Conservation (phyloP, 805 yeast genomes). For the Cyberlindnera xishuangbannaensis region DNA sequence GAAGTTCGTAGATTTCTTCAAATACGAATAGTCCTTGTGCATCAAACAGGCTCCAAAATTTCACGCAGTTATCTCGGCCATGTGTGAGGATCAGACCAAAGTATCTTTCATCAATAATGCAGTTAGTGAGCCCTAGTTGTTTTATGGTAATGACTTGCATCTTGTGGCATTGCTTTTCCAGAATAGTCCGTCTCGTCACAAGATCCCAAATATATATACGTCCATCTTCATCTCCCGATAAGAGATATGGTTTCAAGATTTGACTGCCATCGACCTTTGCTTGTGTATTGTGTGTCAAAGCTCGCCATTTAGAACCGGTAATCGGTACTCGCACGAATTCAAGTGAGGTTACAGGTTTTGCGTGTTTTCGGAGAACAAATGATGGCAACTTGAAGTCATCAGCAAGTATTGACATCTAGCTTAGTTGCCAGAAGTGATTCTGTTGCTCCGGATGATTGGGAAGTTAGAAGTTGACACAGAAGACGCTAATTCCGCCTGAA, state of each 20-base stretch:
- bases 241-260: constrained; percentile 12
- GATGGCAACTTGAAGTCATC: constrained; percentile 11
- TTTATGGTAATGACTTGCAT: constrained; percentile 43
- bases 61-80: constrained; percentile 55
- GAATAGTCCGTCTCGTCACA: constrained; percentile 46
- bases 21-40: constrained; percentile 1
- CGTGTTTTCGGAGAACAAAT: constrained; percentile 17
- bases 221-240: constrained; percentile 16
- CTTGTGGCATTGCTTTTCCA: constrained; percentile 56
- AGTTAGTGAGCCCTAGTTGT: constrained; percentile 33
- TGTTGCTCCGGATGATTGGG: no score
- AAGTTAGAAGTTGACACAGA: no score
- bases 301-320: not conserved
- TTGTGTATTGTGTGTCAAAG: constrained; percentile 1
- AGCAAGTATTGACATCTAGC: constrained; percentile 6
- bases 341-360: constrained; percentile 12
- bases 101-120: constrained; percentile 18
- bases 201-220: constrained; percentile 42
- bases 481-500: no score
- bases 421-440: no score
- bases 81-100: constrained; percentile 53
- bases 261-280: not conserved
- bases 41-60: constrained; percentile 37
- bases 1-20: constrained; percentile 40
- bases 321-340: constrained; percentile 12